These are phyloP conservation scores for Citrus hindsii DNA, from an alignment of 345 rosid species.

Conservation along the genomic window DNA sequence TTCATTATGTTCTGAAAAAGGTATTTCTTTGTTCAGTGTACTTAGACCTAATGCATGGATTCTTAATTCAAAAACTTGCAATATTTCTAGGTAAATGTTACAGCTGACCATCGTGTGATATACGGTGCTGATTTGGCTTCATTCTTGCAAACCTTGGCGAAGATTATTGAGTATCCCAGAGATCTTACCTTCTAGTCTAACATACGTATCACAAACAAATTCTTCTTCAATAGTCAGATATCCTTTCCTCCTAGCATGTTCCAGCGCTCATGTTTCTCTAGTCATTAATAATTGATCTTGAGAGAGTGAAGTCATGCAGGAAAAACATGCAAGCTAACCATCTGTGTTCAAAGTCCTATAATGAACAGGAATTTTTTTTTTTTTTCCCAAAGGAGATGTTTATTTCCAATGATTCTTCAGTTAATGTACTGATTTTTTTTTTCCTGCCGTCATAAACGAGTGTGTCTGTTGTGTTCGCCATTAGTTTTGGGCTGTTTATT, in stretches of 20 bases:
- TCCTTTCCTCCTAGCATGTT: constrained; percentile 20
- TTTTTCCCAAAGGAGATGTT: constrained; percentile 6
- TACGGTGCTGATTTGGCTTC: constrained; percentile 93
- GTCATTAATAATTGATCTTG: constrained; percentile 23
- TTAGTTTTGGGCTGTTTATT: neutral
- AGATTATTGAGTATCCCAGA: constrained; percentile 81
- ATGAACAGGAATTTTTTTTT: constrained; percentile 12
- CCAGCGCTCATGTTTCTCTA: constrained; percentile 23
- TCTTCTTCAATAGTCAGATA: constrained; percentile 17
- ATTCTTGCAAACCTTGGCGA: constrained; percentile 87
- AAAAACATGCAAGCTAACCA: constrained; percentile 20
- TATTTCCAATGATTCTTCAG: neutral
- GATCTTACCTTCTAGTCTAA: constrained; percentile 67
- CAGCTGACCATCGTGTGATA: constrained; percentile 93
- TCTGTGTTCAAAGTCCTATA: neutral
- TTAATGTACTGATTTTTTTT: neutral
- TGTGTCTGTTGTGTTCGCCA: neutral
- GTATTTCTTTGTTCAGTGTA: neutral
- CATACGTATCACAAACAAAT: neutral
- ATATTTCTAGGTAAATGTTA: constrained; percentile 68
- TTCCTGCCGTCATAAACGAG: neutral
- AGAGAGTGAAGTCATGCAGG: constrained; percentile 13
- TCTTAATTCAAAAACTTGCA: constrained; percentile 13
- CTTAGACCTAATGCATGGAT: neutral
- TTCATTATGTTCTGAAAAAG: constrained; percentile 2